Percentiles rank a stretch among this genome's conserved stretches.
Evolutionary conservation across 1,284 basidiomycete species (phyloP).

Genomic region (Apiotrichum mycotoxinovorans): DNA sequence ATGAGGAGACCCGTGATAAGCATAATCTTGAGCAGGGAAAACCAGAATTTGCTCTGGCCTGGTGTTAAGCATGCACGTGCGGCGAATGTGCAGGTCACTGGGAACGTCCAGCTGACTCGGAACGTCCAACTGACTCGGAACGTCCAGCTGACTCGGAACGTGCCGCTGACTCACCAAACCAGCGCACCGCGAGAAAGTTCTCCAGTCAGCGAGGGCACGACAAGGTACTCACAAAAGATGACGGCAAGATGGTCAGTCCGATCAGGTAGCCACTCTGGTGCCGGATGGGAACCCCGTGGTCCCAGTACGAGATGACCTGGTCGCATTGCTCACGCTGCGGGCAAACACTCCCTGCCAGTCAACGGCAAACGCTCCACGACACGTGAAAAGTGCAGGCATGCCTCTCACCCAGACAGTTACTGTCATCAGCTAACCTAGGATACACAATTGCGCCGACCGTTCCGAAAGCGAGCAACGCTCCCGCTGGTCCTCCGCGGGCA

Average conservation of each 20-base stretch:
- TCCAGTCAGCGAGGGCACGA: constrained; percentile 43
- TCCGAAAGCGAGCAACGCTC: constrained; percentile 32
- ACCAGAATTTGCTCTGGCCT: constrained; percentile 68
- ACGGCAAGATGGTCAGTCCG: constrained; percentile 41
- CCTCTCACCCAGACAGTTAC: constrained; percentile 23
- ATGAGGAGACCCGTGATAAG: constrained; percentile 56
- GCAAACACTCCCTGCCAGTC: constrained; percentile 46
- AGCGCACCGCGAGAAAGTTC: constrained; percentile 43
- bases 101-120: too few relatives aligned
- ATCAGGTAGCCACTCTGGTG: constrained; percentile 47
- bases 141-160: not conserved
- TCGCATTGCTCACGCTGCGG: constrained; percentile 51
- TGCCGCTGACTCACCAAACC: constrained; percentile 29
- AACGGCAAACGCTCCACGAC: constrained; percentile 30
- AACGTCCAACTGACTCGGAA: too few relatives aligned
- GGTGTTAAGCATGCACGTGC: too few relatives aligned
- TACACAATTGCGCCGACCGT: constrained; percentile 23
- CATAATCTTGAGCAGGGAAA: constrained; percentile 67
- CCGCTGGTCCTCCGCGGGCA: constrained; percentile 50
- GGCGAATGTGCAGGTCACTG: too few relatives aligned
- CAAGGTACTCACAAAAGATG: constrained; percentile 56
- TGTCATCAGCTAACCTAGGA: constrained; percentile 21
- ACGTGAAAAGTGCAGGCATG: constrained; percentile 39
- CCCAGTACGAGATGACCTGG: constrained; percentile 78
- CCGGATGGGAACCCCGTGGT: constrained; percentile 34